These are phyloP conservation scores for Cystoisospora suis DNA, from an alignment of 169 alveolate species.

Conservation along the genomic window DNA sequence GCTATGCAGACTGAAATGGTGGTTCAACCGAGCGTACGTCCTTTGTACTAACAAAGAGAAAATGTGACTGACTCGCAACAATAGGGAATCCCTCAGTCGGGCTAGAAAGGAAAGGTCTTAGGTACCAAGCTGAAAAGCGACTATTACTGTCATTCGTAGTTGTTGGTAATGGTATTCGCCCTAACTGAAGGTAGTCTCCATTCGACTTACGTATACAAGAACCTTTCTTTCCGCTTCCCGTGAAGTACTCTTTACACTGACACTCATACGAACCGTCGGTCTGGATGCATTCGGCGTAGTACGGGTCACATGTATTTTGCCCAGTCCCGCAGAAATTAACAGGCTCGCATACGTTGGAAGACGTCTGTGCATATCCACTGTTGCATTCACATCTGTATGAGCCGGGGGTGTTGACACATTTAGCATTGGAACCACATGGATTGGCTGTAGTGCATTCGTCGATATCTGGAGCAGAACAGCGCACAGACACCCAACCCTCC, in stretches of 20 bases:
- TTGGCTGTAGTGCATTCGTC: constrained; percentile 63
- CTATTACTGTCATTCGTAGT: no score
- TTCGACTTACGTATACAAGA: constrained; percentile 38
- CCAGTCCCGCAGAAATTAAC: constrained; percentile 50
- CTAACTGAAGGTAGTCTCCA: no score
- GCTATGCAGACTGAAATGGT: no score
- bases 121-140: no score
- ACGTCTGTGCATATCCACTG: constrained; percentile 49
- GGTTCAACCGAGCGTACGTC: no score
- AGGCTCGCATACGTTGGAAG: background rate
- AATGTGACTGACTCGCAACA: no score
- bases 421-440: constrained; percentile 53
- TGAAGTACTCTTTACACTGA: constrained; percentile 56
- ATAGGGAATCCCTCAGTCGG: no score
- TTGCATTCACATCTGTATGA: constrained; percentile 64
- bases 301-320: constrained; percentile 45
- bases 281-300: constrained; percentile 57
- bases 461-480: constrained; percentile 55
- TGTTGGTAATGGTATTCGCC: no score
- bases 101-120: no score
- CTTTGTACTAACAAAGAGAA: no score
- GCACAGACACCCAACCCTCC: constrained; percentile 68
- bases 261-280: constrained; percentile 61
- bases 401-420: constrained; percentile 64
- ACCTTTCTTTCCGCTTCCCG: constrained; percentile 58